phyloP scores from a whole-genome alignment of 768 basidiomycete species.

The Lactarius deliciosus region DNA sequence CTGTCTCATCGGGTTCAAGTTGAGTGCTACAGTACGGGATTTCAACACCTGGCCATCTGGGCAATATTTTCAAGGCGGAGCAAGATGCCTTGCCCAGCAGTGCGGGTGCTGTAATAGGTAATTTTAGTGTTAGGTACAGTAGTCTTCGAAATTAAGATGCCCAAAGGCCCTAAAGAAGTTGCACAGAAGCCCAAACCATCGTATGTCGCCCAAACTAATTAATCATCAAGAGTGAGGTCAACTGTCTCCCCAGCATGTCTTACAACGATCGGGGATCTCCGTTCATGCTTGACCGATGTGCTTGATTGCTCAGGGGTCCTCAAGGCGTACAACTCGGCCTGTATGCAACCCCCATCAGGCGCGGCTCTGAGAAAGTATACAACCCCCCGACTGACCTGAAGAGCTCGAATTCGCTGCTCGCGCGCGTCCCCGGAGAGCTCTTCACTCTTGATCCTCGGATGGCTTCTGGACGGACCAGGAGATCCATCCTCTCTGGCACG shows the following conservation, averaged over 20 bases:
- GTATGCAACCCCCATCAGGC: neutral
- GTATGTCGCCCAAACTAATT: neutral
- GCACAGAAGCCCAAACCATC: neutral
- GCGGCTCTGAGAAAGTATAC: neutral
- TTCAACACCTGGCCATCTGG: neutral
- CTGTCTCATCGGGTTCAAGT: neutral
- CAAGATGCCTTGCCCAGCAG: neutral
- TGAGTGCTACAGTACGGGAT: neutral
- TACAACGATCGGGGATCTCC: conserved; percentile 9
- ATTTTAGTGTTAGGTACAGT: neutral
- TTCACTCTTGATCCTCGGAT: neutral
- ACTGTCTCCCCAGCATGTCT: conserved; percentile 3
- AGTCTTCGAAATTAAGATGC: neutral
- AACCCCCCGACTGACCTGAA: conserved; percentile 10
- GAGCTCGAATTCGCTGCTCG: conserved; percentile 13
- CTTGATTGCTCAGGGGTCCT: neutral
- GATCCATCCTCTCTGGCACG: conserved; percentile 6
- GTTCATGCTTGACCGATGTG: conserved; percentile 13
- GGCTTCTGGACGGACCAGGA: conserved; percentile 7
- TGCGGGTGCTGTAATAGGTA: neutral
- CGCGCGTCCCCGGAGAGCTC: neutral
- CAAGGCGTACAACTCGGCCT: conserved; percentile 16
- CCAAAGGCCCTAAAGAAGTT: neutral
- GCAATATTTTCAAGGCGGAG: neutral
- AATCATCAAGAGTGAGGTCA: conserved; percentile 22